Conservation (phyloP, 352 stramenopile genomes). For the Pythium utonaiense region DNA sequence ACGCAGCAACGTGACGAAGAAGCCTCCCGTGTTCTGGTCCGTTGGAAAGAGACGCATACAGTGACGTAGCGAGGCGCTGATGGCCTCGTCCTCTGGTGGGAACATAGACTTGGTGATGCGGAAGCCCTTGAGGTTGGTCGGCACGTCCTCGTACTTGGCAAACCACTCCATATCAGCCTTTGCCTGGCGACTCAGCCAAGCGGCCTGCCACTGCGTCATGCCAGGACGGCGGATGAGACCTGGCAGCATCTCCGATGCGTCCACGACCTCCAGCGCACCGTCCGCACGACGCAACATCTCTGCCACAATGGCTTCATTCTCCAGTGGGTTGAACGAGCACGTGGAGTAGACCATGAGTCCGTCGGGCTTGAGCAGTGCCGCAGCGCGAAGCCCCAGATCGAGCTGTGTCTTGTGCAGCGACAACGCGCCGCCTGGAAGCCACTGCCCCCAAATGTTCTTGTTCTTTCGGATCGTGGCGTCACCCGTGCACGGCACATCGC, state of each 20-base stretch:
- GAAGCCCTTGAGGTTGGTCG: conserved; percentile 49
- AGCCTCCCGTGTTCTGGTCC: conserved; percentile 97
- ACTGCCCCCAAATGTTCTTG: conserved; percentile 89
- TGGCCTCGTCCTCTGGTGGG: conserved; percentile 53
- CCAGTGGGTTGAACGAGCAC: conserved; percentile 97
- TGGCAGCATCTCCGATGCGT: conserved; percentile 55
- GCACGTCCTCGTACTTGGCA: conserved; percentile 46
- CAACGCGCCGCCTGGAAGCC: conserved; percentile 80
- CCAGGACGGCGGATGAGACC: conserved; percentile 44
- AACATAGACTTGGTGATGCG: conserved; percentile 81
- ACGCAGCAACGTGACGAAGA: conserved; percentile 95
- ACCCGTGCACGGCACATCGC: conserved; percentile 97
- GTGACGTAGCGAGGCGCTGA: conserved; percentile 43
- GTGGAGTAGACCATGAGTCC: conserved; percentile 95
- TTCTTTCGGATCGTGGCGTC: conserved; percentile 99
- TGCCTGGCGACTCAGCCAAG: conserved; percentile 51
- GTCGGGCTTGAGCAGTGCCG: conserved; percentile 86
- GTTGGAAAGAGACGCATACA: conserved; percentile 95
- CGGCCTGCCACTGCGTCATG: conserved; percentile 55
- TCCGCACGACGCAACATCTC: conserved; percentile 90
- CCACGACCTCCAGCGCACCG: conserved; percentile 85
- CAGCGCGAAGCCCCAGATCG: conserved; percentile 87
- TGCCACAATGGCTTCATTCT: conserved; percentile 97
- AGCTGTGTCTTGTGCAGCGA: conserved; percentile 93
- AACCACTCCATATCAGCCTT: conserved; percentile 52